These are phyloP conservation scores for Mortierella claussenii DNA, from an alignment of 192 early-diverging fungal genomes.

Conservation along the genomic window DNA sequence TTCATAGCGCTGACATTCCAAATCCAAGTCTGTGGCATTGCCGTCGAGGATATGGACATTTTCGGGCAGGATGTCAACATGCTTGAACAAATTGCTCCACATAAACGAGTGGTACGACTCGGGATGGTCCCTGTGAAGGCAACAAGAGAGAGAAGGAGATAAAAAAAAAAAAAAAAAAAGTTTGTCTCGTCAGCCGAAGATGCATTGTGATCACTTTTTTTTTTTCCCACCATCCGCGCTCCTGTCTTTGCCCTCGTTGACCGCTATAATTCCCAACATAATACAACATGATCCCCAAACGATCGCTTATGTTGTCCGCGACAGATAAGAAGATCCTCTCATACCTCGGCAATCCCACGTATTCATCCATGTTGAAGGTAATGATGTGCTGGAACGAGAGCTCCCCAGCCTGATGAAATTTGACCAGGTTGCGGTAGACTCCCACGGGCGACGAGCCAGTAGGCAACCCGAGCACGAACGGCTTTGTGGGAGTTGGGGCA, in stretches of 20 bases:
- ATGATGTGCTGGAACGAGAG: constrained; percentile 82
- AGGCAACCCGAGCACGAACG: constrained; percentile 87
- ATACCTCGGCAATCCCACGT: constrained; percentile 80
- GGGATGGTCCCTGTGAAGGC: constrained; percentile 70
- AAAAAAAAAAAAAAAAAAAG: constrained; percentile 15
- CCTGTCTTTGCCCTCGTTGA: background rate
- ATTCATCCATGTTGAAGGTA: constrained; percentile 93
- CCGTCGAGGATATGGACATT: constrained; percentile 89
- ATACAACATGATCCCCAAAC: background rate
- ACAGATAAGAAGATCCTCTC: background rate
- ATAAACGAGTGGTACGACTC: constrained; percentile 92
- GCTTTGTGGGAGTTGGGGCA: constrained; percentile 74
- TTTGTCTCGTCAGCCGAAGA: background rate
- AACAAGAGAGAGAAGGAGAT: background rate
- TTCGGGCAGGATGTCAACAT: constrained; percentile 82
- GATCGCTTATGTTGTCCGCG: background rate
- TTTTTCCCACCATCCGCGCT: constrained; percentile 7
- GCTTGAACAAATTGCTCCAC: constrained; percentile 90
- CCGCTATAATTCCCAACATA: too few species aligned
- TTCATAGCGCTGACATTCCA: constrained; percentile 82
- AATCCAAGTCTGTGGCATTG: constrained; percentile 81
- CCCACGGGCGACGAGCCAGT: constrained; percentile 87
- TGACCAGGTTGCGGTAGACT: constrained; percentile 81
- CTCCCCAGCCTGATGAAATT: constrained; percentile 69
- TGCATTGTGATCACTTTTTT: background rate